Base-by-base conservation (phyloP, 345 rosid species). In the Noccaea bulbosa region DNA sequence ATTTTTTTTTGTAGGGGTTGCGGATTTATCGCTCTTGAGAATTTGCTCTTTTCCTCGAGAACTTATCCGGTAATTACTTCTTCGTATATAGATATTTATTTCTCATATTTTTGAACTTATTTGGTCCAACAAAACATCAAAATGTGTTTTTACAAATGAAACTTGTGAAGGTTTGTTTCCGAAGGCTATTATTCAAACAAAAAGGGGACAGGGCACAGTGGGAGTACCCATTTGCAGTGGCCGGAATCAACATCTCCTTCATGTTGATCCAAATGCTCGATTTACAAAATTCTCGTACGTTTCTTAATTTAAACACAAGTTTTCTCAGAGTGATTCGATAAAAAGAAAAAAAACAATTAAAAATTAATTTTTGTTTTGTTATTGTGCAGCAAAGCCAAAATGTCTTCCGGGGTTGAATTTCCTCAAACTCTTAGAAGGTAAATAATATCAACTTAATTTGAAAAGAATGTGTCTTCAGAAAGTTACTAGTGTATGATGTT, bases 221-320 rank as follows among this genome's bases (percentile, higher is more conserved):
- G 99, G 98, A 94, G 77, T 94, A 94, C 69, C 98, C 98, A 20
- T 94, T 94, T 74, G 99, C 99, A 12, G 99, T 87, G 76, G 99
- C 99, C 53, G 99, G 99, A 75, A 88, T 94, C 71, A 94, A 94
- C 71, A 83, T 94, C 53, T 82, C 99, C 17, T 92, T 84, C 76
- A 89, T 94, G 99, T 76, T 92, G 74, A 92, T 88, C 75, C 98
- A 84, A 80, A 91, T 94, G 99, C 79, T 94, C 77, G 99, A 92
- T 76, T 78, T 94, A 67, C 80, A 69, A 47, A 78, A 96, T 79
- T 87, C 87, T 91, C 53, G 77, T 71, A 66, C 8, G 77, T 52
- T 61, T 50, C 22, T 12, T 54, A 2, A 50, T 45, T 27, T 27
- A 27, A 27, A 27, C 30, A 27, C 30, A 27, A 27, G 0, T 27